Percentiles rank a stretch among this genome's conserved stretches.
These are phyloP conservation scores for Debaryomyces sp. DNA, from an alignment of 1,139 yeast species.

Conservation along the genomic window DNA sequence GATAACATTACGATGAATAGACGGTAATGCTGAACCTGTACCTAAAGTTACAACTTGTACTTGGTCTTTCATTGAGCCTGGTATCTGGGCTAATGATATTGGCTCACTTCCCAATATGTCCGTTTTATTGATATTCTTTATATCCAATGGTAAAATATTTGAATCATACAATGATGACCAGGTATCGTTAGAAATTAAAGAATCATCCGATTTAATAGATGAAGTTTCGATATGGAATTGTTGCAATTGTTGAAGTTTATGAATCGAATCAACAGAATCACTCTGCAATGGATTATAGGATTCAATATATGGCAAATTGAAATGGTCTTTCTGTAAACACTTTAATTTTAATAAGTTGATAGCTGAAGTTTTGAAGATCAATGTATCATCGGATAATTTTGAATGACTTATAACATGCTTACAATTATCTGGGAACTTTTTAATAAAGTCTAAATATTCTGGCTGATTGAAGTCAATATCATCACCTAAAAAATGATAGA, in stretches of 20 bases:
- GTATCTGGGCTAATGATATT: slow-evolving; percentile 21
- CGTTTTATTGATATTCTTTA: slow-evolving; percentile 16
- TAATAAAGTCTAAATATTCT: slow-evolving; percentile 48
- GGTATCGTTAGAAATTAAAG: slow-evolving; percentile 22
- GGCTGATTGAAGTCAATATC: slow-evolving; percentile 53
- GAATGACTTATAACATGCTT: slow-evolving; percentile 74
- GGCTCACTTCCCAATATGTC: slow-evolving; percentile 22
- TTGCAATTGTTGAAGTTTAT: slow-evolving; percentile 37
- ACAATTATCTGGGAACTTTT: slow-evolving; percentile 51
- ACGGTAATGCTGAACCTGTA: slow-evolving; percentile 93
- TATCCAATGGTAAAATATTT: slow-evolving; percentile 36
- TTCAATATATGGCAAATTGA: slow-evolving; percentile 49
- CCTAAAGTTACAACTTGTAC: slow-evolving; percentile 83
- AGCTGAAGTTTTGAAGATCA: slow-evolving; percentile 61
- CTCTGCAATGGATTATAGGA: slow-evolving; percentile 20
- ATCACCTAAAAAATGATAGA: slow-evolving; percentile 78
- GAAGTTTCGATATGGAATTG: slow-evolving; percentile 28
- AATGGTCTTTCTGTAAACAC: slow-evolving; percentile 52
- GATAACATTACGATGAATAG: slow-evolving; percentile 80
- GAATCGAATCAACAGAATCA: slow-evolving; percentile 12
- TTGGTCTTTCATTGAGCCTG: slow-evolving; percentile 42
- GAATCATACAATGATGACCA: slow-evolving; percentile 50
- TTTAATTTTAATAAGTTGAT: slow-evolving; percentile 58
- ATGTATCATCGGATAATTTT: slow-evolving; percentile 58
- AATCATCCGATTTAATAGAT: slow-evolving; percentile 25